Evolutionary conservation across 345 rosid species (phyloP).

Genomic region (Eucalyptus leucophloia): DNA sequence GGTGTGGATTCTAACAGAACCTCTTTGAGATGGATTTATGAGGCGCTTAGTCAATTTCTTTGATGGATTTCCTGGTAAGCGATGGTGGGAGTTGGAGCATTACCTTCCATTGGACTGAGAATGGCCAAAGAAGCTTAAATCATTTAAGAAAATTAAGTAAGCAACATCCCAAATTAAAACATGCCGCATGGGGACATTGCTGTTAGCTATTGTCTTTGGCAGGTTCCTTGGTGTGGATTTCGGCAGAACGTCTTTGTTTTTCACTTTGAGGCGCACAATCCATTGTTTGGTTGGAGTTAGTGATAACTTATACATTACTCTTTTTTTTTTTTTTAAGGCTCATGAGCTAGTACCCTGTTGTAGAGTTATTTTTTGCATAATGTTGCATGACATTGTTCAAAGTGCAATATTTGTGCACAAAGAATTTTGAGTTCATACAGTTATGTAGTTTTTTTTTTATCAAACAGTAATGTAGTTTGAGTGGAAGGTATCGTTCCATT

Average conservation of each 20-base stretch:
- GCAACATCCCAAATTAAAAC: constrained; percentile 64
- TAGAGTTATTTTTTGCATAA: not conserved
- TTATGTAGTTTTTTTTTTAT: not conserved
- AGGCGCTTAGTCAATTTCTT: not conserved
- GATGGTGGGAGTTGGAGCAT: constrained; percentile 16
- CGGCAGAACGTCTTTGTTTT: not conserved
- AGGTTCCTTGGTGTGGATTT: not conserved
- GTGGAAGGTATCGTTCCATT: not conserved
- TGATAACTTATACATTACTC: not conserved
- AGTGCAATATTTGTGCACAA: not conserved
- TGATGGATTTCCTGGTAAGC: not conserved
- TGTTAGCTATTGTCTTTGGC: not conserved
- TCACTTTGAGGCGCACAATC: not conserved
- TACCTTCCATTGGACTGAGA: constrained; percentile 47
- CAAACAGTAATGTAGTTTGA: not conserved
- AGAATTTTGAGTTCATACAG: not conserved
- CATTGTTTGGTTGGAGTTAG: not conserved
- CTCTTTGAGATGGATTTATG: not conserved
- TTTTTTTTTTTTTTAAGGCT: not conserved
- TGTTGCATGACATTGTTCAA: not conserved
- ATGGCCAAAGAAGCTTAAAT: constrained; percentile 46
- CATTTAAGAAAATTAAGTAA: constrained; percentile 63
- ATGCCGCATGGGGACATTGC: constrained; percentile 28
- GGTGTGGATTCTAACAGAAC: not conserved
- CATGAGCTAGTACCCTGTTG: not conserved